Conservation (phyloP, 805 yeast genomes). For the Dipodascus albidus region DNA sequence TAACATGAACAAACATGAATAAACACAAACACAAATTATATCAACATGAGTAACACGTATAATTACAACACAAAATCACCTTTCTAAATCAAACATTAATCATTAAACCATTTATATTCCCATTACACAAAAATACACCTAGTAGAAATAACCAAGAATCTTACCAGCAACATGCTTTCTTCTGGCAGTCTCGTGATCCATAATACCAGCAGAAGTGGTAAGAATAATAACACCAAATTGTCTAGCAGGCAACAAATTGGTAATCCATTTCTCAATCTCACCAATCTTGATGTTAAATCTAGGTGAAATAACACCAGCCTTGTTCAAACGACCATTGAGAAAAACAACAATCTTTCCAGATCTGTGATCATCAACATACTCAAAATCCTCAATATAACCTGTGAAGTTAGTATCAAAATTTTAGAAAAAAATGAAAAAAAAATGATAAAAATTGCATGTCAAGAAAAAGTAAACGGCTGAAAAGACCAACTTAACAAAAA, state of each 20-base stretch:
- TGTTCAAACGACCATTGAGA: slow-evolving; percentile 96
- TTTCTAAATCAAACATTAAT: not conserved
- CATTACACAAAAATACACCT: slow-evolving; percentile 19
- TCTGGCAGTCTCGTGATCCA: slow-evolving; percentile 99
- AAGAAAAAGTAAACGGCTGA: slow-evolving; percentile 28
- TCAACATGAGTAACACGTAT: too few relatives aligned
- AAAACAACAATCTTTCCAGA: slow-evolving; percentile 95
- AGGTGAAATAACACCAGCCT: slow-evolving; percentile 98
- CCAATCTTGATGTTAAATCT: slow-evolving; percentile 94
- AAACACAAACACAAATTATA: too few relatives aligned
- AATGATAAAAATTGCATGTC: slow-evolving; percentile 15
- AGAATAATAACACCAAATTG: slow-evolving; percentile 96
- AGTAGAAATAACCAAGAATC: slow-evolving; percentile 96
- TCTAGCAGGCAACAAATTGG: slow-evolving; percentile 96
- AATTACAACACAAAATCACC: too few relatives aligned
- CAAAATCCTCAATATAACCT: slow-evolving; percentile 94
- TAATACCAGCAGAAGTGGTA: slow-evolving; percentile 98
- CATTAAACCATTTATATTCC: slow-evolving; percentile 2
- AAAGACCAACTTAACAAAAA: slow-evolving; percentile 8
- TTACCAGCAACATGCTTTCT: slow-evolving; percentile 99
- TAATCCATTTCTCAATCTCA: slow-evolving; percentile 98
- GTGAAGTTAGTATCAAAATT: slow-evolving; percentile 3
- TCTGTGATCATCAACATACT: slow-evolving; percentile 98
- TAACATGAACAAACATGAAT: too few relatives aligned
- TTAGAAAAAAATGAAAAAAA: slow-evolving; percentile 2